Percentiles rank a stretch among this genome's conserved stretches.
These are phyloP conservation scores for Rhynchosporium agropyri DNA, from an alignment of 2,329 filamentous ascomycete species.

Conservation along the genomic window DNA sequence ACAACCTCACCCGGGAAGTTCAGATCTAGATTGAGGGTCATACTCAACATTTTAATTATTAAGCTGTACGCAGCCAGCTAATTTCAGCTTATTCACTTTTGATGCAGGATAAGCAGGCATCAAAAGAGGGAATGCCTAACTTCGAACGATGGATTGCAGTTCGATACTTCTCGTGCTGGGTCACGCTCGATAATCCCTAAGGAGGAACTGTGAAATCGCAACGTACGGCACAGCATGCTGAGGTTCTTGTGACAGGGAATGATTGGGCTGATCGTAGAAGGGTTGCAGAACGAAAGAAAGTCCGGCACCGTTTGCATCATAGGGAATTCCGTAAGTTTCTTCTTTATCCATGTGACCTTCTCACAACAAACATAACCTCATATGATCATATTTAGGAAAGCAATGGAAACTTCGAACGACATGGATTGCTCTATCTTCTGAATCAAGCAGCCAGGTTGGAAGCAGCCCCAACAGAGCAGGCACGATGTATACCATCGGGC, in stretches of 20 bases:
- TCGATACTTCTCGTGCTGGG: background rate
- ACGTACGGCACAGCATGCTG: constrained; percentile 24
- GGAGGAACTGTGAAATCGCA: background rate
- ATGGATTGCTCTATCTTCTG: background rate
- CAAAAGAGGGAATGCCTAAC: background rate
- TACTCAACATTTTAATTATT: too few relatives aligned
- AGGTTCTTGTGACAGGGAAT: constrained; percentile 22
- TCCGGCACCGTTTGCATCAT: constrained; percentile 37
- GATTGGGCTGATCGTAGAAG: constrained; percentile 37
- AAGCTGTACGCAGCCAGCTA: too few relatives aligned
- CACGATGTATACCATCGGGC: background rate
- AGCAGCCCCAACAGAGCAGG: background rate
- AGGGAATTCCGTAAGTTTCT: constrained; percentile 26
- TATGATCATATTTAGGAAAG: background rate
- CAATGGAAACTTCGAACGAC: background rate
- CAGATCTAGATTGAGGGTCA: too few relatives aligned
- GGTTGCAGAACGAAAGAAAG: constrained; percentile 33
- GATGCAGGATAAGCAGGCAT: constrained; percentile 6
- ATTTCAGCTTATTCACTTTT: background rate
- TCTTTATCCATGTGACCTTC: background rate
- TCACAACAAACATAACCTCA: background rate
- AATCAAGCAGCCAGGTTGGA: background rate
- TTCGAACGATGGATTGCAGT: background rate
- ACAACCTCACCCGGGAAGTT: too few relatives aligned
- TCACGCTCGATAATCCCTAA: background rate